Conservation (phyloP, 768 basidiomycete genomes). For the Hebeloma cylindrosporum region DNA sequence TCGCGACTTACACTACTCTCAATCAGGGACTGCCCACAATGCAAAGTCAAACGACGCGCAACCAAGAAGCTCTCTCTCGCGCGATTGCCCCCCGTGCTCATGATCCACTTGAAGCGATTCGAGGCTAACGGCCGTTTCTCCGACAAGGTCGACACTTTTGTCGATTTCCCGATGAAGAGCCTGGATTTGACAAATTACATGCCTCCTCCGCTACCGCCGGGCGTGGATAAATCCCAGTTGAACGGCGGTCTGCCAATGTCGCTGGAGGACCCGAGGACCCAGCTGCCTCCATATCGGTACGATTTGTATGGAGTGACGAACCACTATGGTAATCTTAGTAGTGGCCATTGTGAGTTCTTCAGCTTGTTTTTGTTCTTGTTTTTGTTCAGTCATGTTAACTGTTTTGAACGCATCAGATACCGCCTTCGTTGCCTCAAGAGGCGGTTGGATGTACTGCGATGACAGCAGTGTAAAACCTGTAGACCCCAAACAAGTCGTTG, state of each 20-base stretch:
- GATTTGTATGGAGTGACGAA: conserved; percentile 96
- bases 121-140: conserved; percentile 89
- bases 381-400: not conserved
- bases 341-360: conserved; percentile 84
- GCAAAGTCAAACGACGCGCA: conserved; percentile 85
- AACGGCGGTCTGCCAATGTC: conserved; percentile 44
- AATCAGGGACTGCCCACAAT: conserved; percentile 88
- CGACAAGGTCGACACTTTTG: conserved; percentile 93
- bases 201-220: conserved; percentile 75
- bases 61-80: conserved; percentile 87
- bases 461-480: conserved; percentile 82
- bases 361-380: not conserved
- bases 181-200: conserved; percentile 77
- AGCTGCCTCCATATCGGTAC: conserved; percentile 88
- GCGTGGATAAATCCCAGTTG: conserved; percentile 50
- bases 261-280: conserved; percentile 72
- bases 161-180: conserved; percentile 78
- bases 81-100: conserved; percentile 87
- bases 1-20: not conserved
- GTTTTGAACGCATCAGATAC: conserved; percentile 60
- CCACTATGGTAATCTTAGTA: conserved; percentile 91
- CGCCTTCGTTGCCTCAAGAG: conserved; percentile 82
- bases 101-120: conserved; percentile 93
- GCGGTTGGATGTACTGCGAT: conserved; percentile 92
- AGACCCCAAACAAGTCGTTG: conserved; percentile 80